These are phyloP conservation scores for Hymenoscyphus repandus DNA, from an alignment of 2,329 filamentous ascomycete species.

Conservation along the genomic window DNA sequence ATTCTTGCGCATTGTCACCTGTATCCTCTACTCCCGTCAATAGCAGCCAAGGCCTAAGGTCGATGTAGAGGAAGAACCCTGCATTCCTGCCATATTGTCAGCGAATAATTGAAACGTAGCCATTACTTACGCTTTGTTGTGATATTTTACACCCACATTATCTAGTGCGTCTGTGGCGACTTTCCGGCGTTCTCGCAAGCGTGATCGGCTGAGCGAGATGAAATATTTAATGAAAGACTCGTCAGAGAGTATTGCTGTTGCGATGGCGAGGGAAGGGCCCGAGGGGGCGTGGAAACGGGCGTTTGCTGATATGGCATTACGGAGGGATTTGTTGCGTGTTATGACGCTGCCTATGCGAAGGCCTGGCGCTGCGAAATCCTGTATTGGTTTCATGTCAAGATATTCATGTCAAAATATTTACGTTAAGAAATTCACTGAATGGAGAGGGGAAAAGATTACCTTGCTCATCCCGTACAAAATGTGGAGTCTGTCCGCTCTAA, in stretches of 20 bases:
- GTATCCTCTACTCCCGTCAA: background rate
- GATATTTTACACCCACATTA: slow-evolving; percentile 39
- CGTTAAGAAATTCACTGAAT: background rate
- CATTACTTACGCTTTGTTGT: slow-evolving; percentile 22
- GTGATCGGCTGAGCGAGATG: slow-evolving; percentile 35
- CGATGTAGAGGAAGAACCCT: slow-evolving; percentile 9
- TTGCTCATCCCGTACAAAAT: slow-evolving; percentile 31
- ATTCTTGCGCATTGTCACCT: slow-evolving; percentile 10
- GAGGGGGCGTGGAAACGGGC: slow-evolving; percentile 44
- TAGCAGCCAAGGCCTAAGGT: slow-evolving; percentile 20
- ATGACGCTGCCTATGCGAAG: slow-evolving; percentile 35
- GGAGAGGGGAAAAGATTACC: background rate
- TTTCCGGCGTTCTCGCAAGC: slow-evolving; percentile 37
- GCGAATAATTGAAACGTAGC: background rate
- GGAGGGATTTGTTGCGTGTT: slow-evolving; percentile 33
- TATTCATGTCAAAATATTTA: too few relatives aligned
- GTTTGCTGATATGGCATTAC: slow-evolving; percentile 33
- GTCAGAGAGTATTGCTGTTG: slow-evolving; percentile 42
- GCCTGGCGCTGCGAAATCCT: slow-evolving; percentile 41
- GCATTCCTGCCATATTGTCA: slow-evolving; percentile 5
- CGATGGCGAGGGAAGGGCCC: slow-evolving; percentile 39
- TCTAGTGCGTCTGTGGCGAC: slow-evolving; percentile 36
- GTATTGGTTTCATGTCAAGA: background rate
- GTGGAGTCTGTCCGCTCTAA: slow-evolving; percentile 42
- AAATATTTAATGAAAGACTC: slow-evolving; percentile 41